Evolutionary conservation across 2,329 filamentous ascomycete species (phyloP).

Genomic region (Nigrospora sphaerica): DNA sequence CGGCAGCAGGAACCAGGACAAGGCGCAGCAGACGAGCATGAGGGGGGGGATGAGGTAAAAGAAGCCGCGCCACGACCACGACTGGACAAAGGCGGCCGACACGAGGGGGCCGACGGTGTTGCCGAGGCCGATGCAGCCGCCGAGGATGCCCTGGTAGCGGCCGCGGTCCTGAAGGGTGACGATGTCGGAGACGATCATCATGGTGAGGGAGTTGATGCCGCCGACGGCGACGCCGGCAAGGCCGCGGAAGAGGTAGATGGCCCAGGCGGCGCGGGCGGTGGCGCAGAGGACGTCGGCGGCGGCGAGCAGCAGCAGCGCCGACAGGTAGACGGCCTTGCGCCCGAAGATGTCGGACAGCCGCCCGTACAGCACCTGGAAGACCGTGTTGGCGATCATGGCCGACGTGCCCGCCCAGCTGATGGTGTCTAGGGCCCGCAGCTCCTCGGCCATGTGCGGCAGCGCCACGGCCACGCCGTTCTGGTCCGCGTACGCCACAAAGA

Average conservation of each 20-base stretch:
- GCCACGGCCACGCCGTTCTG: constrained; percentile 11
- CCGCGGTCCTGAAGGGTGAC: constrained; percentile 25
- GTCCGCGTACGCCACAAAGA: constrained; percentile 9
- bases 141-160: constrained; percentile 25
- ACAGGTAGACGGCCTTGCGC: not conserved
- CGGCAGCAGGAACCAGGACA: constrained; percentile 5
- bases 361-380: constrained; percentile 2
- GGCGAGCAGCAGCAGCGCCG: not conserved
- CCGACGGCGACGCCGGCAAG: constrained; percentile 19
- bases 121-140: constrained; percentile 11
- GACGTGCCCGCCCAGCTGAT: not conserved
- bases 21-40: constrained; percentile 4
- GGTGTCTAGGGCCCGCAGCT: not conserved
- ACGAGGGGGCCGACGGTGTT: constrained; percentile 17
- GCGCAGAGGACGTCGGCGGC: constrained; percentile 12
- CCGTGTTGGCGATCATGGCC: constrained; percentile 1
- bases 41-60: constrained; percentile 13
- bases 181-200: constrained; percentile 28
- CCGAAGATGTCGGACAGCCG: constrained; percentile 3
- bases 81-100: constrained; percentile 6
- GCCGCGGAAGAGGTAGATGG: constrained; percentile 21
- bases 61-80: constrained; percentile 10
- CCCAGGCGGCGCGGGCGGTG: constrained; percentile 13
- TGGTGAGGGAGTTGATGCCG: constrained; percentile 18
- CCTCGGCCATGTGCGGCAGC: constrained; percentile 1